Evolutionary conservation across 805 yeast species (phyloP), one percentile per base, ranked within the genome.

Genomic region (Sugiyamaella americana): DNA sequence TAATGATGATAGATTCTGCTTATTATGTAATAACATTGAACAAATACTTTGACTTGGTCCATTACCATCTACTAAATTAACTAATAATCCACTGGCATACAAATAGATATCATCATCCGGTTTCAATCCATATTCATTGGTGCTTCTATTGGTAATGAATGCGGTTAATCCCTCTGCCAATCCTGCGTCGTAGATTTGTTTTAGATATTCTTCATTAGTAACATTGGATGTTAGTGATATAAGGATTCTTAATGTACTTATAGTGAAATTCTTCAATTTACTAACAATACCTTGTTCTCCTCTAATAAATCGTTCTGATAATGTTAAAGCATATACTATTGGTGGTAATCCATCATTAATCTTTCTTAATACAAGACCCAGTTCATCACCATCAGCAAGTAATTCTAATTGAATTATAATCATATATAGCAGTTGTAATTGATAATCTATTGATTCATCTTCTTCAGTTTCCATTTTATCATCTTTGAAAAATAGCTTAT

Each of bases 361-460:
- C 13, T 40, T 19, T 29, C 5, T 17, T 3, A 44, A 22, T 16
- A 29, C 37, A 5, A n/a, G 4, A 24, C 21, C 43, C n/a, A 11
- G 16, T 5, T 38, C 39, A 13, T 41, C 32, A 4, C 23, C 42
- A 19, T 42, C 30, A n/a, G 38, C 35, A 16, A 46, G 22, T 29
- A 46, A 46, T 17, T 46, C 50, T 37, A 46, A 19, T 22, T 46
- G 50, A 8, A 21, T 17, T 23, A 35, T n/a, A 6, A 39, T 17
- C 34, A 35, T 10, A 32, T 32, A 30, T 3, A 48, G 29, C 20
- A 36, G 19, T 3, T 21, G 34, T n/a, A 37, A 17, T 18, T 21
- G n/a, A 20, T 21, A 21, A 13, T 26, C 19, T 2, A 19, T 16
- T 10, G 19, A 6, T 16, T 23, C 35, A 4, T n/a, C 17, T 36